Evolutionary conservation across 2,329 filamentous ascomycete genomes (phyloP).

Genomic region (Trichoderma simmonsii): DNA sequence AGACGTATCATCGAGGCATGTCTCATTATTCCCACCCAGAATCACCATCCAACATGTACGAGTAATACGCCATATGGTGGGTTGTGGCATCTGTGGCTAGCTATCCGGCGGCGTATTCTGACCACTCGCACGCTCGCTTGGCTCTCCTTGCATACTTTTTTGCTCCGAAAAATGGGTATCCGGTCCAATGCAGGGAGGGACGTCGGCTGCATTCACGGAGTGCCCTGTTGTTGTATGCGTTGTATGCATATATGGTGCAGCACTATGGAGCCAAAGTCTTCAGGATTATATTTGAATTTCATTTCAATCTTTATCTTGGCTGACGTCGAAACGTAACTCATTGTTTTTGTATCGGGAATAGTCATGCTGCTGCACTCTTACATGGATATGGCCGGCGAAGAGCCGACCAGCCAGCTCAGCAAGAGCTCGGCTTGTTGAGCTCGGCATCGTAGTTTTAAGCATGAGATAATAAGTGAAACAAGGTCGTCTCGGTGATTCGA

Average conservation of each 20-base stretch:
- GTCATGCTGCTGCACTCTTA: background rate
- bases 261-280: background rate
- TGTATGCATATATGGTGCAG: background rate
- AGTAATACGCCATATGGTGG: background rate
- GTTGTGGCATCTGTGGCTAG: background rate
- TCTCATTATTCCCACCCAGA: background rate
- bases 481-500: background rate
- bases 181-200: background rate
- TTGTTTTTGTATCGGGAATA: background rate
- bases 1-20: background rate
- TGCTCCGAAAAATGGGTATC: background rate
- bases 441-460: background rate
- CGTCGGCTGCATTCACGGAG: background rate
- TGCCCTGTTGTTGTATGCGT: background rate
- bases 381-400: background rate
- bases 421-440: background rate
- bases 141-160: background rate
- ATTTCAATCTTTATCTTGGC: background rate
- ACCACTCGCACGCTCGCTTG: background rate
- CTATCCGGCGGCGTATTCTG: background rate
- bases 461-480: background rate
- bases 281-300: background rate
- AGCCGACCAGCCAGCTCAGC: background rate
- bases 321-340: background rate
- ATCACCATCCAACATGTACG: background rate